phyloP scores from a whole-genome alignment of 2,329 filamentous ascomycete genomes.

The Xylariaceae sp. region DNA sequence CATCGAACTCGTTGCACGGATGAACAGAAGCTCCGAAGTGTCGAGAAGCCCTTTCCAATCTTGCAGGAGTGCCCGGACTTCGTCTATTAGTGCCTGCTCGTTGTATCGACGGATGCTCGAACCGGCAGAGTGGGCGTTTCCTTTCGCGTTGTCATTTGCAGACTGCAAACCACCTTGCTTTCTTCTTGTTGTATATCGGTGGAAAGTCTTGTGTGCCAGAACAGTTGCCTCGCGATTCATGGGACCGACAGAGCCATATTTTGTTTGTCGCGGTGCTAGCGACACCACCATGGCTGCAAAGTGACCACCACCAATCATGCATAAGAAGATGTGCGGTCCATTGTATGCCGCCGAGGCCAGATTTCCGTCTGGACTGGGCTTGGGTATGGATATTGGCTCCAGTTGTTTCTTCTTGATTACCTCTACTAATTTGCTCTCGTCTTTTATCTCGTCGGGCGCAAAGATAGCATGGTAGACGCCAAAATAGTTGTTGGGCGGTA shows the following conservation, averaged over 20 bases:
- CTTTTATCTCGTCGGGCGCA: constrained; percentile 64
- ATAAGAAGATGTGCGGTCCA: constrained; percentile 86
- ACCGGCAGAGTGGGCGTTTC: constrained; percentile 88
- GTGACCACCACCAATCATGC: constrained; percentile 97
- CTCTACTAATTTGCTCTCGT: constrained; percentile 58
- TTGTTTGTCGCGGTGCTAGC: constrained; percentile 73
- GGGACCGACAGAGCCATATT: constrained; percentile 60
- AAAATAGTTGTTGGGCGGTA: constrained; percentile 76
- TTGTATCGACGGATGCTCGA: constrained; percentile 89
- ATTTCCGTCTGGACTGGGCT: constrained; percentile 55
- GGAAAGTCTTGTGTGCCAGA: constrained; percentile 94
- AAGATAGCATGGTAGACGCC: constrained; percentile 85
- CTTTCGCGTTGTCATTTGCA: constrained; percentile 90
- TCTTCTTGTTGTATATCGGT: constrained; percentile 90
- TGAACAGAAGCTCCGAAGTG: constrained; percentile 77
- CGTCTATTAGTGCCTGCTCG: constrained; percentile 83
- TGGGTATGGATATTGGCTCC: constrained; percentile 52
- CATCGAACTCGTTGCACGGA: constrained; percentile 81
- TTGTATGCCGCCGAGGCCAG: constrained; percentile 55
- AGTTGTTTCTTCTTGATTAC: constrained; percentile 75
- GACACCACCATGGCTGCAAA: constrained; percentile 97
- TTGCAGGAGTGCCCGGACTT: constrained; percentile 73
- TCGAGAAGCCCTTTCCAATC: constrained; percentile 89
- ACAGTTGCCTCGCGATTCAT: constrained; percentile 84
- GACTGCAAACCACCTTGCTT: constrained; percentile 97